These are phyloP conservation scores for Ocimum tenuiflorum DNA, from an alignment of 257 asterid genomes.

Conservation along the genomic window DNA sequence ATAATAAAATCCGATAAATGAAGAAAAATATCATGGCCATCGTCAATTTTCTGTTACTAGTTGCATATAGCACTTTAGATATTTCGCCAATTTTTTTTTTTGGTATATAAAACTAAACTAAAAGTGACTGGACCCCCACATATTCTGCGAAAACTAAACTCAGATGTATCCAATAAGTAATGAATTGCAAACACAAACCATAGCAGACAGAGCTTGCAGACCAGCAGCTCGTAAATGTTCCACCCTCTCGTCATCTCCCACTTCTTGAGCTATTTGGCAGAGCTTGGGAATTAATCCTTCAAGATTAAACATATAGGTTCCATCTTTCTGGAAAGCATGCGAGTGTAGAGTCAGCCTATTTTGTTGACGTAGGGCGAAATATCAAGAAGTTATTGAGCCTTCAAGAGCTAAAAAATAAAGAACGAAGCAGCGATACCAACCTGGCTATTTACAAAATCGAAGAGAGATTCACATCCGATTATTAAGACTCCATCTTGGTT, in stretches of 20 bases:
- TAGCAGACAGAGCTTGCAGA: conserved; percentile 76
- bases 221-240: conserved; percentile 52
- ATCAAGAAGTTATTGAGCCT: too few relatives aligned
- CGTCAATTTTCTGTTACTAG: too few relatives aligned
- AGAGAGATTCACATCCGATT: conserved; percentile 72
- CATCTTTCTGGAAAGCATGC: conserved; percentile 61
- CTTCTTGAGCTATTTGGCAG: conserved; percentile 90
- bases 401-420: background rate
- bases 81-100: too few relatives aligned
- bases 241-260: conserved; percentile 75
- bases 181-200: conserved; percentile 59
- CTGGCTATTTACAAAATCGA: conserved; percentile 89
- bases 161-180: too few relatives aligned
- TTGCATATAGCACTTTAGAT: too few relatives aligned
- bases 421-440: conserved; percentile 26
- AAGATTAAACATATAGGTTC: conserved; percentile 75
- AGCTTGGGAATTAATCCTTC: conserved; percentile 85
- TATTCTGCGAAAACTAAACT: too few relatives aligned
- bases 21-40: too few relatives aligned
- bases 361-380: too few relatives aligned
- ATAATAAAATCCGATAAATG: too few relatives aligned
- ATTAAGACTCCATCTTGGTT: conserved; percentile 66
- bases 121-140: too few relatives aligned
- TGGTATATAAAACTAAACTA: too few relatives aligned
- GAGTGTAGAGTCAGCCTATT: too few relatives aligned